These are phyloP conservation scores for Rhinocladiella mackenziei DNA, from an alignment of 2,329 filamentous ascomycete species.

Conservation along the genomic window DNA sequence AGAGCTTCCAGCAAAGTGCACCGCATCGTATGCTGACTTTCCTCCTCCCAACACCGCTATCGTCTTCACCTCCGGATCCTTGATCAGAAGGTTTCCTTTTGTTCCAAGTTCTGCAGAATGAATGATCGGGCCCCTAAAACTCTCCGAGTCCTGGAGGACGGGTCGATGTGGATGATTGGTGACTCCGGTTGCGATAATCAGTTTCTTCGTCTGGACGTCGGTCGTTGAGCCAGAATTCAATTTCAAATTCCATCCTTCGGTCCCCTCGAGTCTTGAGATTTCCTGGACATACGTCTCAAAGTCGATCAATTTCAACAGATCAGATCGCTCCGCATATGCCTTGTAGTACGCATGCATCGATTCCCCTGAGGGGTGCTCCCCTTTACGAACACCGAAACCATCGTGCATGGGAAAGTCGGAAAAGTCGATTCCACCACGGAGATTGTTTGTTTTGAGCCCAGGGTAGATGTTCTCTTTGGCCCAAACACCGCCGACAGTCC, in stretches of 20 bases:
- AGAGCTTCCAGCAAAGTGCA: slow-evolving; percentile 56
- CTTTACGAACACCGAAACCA: slow-evolving; percentile 48
- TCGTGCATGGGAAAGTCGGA: slow-evolving; percentile 68
- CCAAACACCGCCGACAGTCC: slow-evolving; percentile 62
- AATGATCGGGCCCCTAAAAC: slow-evolving; percentile 48
- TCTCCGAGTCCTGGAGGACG: slow-evolving; percentile 45
- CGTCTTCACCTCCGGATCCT: slow-evolving; percentile 39
- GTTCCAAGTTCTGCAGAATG: slow-evolving; percentile 48
- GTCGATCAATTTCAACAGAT: slow-evolving; percentile 47
- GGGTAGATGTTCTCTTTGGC: slow-evolving; percentile 62
- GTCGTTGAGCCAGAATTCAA: slow-evolving; percentile 18
- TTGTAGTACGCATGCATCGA: slow-evolving; percentile 56
- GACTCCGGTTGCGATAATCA: slow-evolving; percentile 55
- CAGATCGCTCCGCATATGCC: slow-evolving; percentile 53
- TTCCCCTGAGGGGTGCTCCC: slow-evolving; percentile 57
- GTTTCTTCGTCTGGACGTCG: slow-evolving; percentile 39
- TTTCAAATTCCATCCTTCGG: slow-evolving; percentile 44
- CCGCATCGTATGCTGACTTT: slow-evolving; percentile 64
- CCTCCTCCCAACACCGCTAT: slow-evolving; percentile 58
- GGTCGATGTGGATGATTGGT: slow-evolving; percentile 52
- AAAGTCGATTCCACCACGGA: slow-evolving; percentile 68
- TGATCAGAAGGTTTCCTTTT: slow-evolving; percentile 41
- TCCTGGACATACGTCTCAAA: slow-evolving; percentile 51
- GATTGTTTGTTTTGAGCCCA: slow-evolving; percentile 69
- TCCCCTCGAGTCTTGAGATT: slow-evolving; percentile 42